Percentiles rank a stretch among this genome's conserved stretches.
phyloP scores from a whole-genome alignment of 1,284 basidiomycete species.

The Naganishia sp. region DNA sequence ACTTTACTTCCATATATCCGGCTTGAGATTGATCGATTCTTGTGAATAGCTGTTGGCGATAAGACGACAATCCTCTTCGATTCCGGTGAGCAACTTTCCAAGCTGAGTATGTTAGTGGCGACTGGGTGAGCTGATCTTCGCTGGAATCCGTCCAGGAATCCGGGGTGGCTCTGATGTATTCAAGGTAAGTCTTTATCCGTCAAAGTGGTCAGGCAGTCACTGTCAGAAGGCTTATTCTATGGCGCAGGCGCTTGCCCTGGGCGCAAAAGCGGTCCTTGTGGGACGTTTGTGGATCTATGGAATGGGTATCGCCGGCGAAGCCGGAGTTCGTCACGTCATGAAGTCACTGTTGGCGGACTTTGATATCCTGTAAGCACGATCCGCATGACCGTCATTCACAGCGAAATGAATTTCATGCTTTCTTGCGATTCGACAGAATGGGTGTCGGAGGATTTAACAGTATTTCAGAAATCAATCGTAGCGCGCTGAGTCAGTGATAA shows the following conservation, averaged over 20 bases:
- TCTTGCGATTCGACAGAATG: background rate
- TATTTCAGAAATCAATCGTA: conserved; percentile 22
- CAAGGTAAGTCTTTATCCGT: conserved; percentile 57
- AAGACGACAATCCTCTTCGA: conserved; percentile 68
- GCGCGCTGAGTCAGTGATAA: conserved; percentile 8
- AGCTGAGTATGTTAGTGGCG: background rate
- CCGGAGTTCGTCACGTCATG: conserved; percentile 67
- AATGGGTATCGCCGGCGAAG: conserved; percentile 63
- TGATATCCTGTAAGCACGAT: conserved; percentile 53
- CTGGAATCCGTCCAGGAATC: conserved; percentile 56
- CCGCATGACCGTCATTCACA: background rate
- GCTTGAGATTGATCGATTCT: conserved; percentile 9
- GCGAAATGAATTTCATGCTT: background rate
- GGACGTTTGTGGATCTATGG: conserved; percentile 60
- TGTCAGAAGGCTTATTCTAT: background rate
- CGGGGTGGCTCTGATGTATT: conserved; percentile 72
- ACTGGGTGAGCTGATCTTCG: background rate
- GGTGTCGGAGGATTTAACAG: conserved; percentile 18
- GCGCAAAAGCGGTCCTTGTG: conserved; percentile 48
- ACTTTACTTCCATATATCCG: background rate
- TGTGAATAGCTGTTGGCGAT: conserved; percentile 54
- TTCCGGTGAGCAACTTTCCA: conserved; percentile 50
- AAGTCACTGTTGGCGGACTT: conserved; percentile 65
- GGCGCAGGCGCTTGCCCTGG: conserved; percentile 57
- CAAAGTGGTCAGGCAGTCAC: background rate